Conservation (phyloP, 805 yeast species). For the Sungouiella blattae region DNA sequence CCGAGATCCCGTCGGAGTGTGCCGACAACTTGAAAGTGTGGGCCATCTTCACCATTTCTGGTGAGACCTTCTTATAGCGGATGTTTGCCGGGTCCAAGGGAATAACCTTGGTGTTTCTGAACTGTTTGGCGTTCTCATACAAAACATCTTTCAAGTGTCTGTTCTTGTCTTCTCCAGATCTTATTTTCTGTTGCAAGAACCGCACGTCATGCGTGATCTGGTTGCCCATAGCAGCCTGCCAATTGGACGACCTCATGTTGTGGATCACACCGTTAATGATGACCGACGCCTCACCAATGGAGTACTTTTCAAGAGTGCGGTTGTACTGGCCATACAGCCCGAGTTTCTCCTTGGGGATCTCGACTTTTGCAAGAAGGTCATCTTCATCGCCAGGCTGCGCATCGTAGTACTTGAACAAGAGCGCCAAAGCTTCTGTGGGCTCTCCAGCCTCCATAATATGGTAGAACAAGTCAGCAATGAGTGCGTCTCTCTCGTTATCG, state of each 20-base stretch:
- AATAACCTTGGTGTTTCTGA: slow-evolving; percentile 43
- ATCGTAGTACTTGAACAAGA: slow-evolving; percentile 35
- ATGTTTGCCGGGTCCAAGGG: slow-evolving; percentile 33
- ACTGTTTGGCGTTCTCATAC: slow-evolving; percentile 36
- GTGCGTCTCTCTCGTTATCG: slow-evolving; percentile 24
- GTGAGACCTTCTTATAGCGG: slow-evolving; percentile 27
- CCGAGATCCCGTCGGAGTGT: slow-evolving; percentile 38
- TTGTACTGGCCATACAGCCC: slow-evolving; percentile 17
- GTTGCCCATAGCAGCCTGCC: slow-evolving; percentile 52
- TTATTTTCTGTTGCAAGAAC: slow-evolving; percentile 24
- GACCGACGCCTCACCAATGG: slow-evolving; percentile 47
- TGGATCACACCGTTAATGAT: slow-evolving; percentile 72
- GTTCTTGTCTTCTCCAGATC: slow-evolving; percentile 21
- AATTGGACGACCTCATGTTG: slow-evolving; percentile 44
- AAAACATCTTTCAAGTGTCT: slow-evolving; percentile 37
- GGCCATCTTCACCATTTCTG: slow-evolving; percentile 24
- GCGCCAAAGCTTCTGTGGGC: slow-evolving; percentile 35
- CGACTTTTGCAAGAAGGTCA: slow-evolving; percentile 17
- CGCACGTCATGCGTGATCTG: slow-evolving; percentile 55
- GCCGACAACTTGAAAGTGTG: slow-evolving; percentile 15
- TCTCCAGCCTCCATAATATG: slow-evolving; percentile 28
- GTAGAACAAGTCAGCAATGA: slow-evolving; percentile 31
- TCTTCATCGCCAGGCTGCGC: slow-evolving; percentile 24
- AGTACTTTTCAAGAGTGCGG: slow-evolving; percentile 24
- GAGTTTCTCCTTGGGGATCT: slow-evolving; percentile 15